Evolutionary conservation across 2,329 filamentous ascomycete species (phyloP).

Genomic region (Escovopsis sp.): DNA sequence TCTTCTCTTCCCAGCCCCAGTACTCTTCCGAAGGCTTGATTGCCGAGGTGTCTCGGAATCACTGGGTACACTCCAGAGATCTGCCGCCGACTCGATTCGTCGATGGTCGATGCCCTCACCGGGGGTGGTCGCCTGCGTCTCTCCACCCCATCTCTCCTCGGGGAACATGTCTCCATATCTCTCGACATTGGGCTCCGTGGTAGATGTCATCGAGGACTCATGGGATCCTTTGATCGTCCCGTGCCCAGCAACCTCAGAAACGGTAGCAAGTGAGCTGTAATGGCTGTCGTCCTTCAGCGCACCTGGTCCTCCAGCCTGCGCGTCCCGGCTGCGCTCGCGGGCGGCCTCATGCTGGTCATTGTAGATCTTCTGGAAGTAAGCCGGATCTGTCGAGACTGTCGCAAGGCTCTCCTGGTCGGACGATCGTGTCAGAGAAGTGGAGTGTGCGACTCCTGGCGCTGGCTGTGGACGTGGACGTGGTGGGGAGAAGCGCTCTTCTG

Average conservation of each 20-base stretch:
- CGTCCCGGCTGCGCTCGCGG: constrained; percentile 8
- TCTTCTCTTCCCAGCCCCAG: too few species aligned
- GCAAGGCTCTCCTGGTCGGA: constrained; percentile 14
- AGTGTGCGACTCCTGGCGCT: constrained; percentile 2
- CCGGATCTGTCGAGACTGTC: constrained; percentile 31
- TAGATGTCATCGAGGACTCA: constrained; percentile 13
- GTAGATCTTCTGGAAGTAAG: constrained; percentile 33
- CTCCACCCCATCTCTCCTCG: constrained; percentile 10
- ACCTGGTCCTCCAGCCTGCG: not conserved
- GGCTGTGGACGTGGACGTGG: constrained; percentile 3
- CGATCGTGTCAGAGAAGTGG: constrained; percentile 8
- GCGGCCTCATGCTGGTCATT: constrained; percentile 28
- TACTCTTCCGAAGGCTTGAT: too few species aligned
- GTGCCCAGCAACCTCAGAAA: constrained; percentile 12
- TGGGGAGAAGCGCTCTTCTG: constrained; percentile 9
- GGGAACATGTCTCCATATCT: constrained; percentile 6
- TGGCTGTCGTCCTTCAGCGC: not conserved
- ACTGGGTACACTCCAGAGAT: constrained; percentile 30
- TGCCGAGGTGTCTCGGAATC: constrained; percentile 18
- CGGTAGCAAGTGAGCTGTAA: constrained; percentile 6
- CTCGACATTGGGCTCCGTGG: constrained; percentile 15
- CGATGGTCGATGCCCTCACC: not conserved
- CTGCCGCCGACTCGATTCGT: not conserved
- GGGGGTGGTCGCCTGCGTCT: constrained; percentile 20
- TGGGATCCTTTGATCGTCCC: constrained; percentile 14